phyloP scores from a whole-genome alignment of 352 stramenopile genomes.

The Plasmopara halstedii region DNA sequence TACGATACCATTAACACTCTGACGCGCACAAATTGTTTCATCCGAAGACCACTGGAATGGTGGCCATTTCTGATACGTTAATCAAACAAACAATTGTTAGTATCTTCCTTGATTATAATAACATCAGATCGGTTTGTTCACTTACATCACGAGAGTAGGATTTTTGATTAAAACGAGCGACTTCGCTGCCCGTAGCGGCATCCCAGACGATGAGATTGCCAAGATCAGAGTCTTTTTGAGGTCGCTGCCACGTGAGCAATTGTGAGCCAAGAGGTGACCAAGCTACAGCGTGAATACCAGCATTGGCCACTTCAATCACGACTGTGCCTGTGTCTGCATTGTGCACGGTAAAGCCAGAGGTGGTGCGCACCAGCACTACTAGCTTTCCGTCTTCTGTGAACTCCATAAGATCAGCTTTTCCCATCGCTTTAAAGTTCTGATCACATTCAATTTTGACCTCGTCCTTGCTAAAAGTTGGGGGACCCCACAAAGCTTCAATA shows the following conservation, averaged over 20 bases:
- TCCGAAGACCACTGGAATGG: constrained; percentile 88
- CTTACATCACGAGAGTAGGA: constrained; percentile 70
- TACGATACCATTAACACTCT: constrained; percentile 68
- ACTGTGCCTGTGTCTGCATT: constrained; percentile 58
- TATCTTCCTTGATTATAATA: constrained; percentile 1
- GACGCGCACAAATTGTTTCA: constrained; percentile 76
- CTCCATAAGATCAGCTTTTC: constrained; percentile 56
- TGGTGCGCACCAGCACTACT: constrained; percentile 52
- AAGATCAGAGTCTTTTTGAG: constrained; percentile 54
- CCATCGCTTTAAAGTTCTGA: constrained; percentile 33
- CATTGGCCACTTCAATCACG: constrained; percentile 53
- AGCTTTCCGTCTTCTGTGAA: constrained; percentile 63
- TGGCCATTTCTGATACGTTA: constrained; percentile 66
- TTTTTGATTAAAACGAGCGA: constrained; percentile 83
- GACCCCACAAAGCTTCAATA: constrained; percentile 72
- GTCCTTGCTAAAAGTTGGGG: constrained; percentile 45
- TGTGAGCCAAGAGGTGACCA: constrained; percentile 81
- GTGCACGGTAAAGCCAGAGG: constrained; percentile 58
- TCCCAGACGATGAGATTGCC: constrained; percentile 86
- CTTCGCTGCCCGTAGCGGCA: constrained; percentile 36
- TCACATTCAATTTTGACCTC: constrained; percentile 42
- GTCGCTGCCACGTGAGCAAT: constrained; percentile 84
- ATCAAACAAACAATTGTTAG: neutral
- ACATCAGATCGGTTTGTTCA: no score
- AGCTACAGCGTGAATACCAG: constrained; percentile 64